Base-by-base conservation (phyloP, 2,329 filamentous ascomycete species). In the Trichophyton simii region DNA sequence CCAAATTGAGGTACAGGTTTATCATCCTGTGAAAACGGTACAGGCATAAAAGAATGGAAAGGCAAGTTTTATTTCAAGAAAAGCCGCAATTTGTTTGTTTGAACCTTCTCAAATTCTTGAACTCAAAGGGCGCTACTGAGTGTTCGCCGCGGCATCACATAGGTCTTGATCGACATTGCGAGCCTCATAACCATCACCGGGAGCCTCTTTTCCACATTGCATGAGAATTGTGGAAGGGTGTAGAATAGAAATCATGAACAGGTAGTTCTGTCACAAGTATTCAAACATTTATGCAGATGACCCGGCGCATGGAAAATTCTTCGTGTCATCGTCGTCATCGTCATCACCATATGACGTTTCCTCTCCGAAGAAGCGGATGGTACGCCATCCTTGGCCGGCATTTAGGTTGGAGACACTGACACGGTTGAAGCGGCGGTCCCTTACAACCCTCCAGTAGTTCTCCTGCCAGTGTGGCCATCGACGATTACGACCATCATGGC, bases 401-500 rank as follows among this genome's bases (percentile, higher is more conserved):
- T 25, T n/a, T 18, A 20, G 52, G 11, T 5, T 42, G 55, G 20
- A 25, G 42, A 58, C 9, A 41, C 55, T 34, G 41, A 44, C 55
- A 25, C 34, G 22, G 13, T 38, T 28, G 36, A 58, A 58, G 22
- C 34, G 36, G 55, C 41, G 11, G 67, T 67, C 68, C 65, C 63
- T 71, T 69, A 68, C 70, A 65, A 46, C 57, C 65, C 63, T 64
- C 61, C 41, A 58, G 41, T 58, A 28, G 55, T 44, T 58, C 69
- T 31, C 65, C 67, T 67, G 70, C 66, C 71, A 70, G 66, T 69
- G 69, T 66, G 71, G 67, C 66, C 66, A 69, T 66, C 72, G 70
- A 66, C 71, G 72, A 63, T 68, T 71, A 69, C 73, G 69, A 70
- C 67, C 72, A 63, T 72, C 70, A 67, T 71, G 72, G 67, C 72